phyloP scores from a whole-genome alignment of 2,329 filamentous ascomycete species.

The Ophiocordyceps camponoti-saundersi region DNA sequence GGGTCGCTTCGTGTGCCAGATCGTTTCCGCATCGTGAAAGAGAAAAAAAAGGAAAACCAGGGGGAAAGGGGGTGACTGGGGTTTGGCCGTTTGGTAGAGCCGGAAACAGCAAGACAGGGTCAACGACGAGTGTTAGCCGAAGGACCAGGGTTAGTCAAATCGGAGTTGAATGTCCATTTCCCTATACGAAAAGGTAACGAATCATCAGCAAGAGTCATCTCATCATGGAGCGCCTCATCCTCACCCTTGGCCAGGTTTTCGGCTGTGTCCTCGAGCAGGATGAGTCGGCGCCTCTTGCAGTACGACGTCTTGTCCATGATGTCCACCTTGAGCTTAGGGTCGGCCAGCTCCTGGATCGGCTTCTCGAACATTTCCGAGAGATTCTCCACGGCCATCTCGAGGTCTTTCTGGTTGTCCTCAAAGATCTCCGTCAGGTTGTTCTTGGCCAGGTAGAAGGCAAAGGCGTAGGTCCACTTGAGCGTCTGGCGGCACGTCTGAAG shows the following conservation, averaged over 20 bases:
- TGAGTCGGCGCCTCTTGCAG: constrained; percentile 81
- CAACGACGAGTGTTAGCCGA: background rate
- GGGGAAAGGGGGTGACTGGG: background rate
- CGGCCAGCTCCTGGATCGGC: constrained; percentile 69
- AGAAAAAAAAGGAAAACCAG: background rate
- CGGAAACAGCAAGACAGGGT: background rate
- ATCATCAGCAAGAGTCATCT: background rate
- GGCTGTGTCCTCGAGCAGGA: constrained; percentile 80
- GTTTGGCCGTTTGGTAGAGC: background rate
- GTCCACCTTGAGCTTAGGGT: constrained; percentile 85
- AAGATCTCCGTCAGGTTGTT: constrained; percentile 97
- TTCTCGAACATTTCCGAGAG: constrained; percentile 99
- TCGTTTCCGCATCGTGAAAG: constrained; percentile 2
- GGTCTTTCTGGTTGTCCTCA: constrained; percentile 94
- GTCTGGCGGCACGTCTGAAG: constrained; percentile 96
- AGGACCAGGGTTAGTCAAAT: constrained; percentile 1
- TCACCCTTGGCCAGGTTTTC: constrained; percentile 77
- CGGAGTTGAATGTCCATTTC: constrained; percentile 23
- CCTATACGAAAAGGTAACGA: constrained; percentile 12
- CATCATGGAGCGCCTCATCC: background rate
- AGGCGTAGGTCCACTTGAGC: constrained; percentile 97
- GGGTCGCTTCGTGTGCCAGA: background rate
- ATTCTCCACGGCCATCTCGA: constrained; percentile 93
- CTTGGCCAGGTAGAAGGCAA: constrained; percentile 89
- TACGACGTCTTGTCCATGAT: constrained; percentile 98